phyloP scores from a whole-genome alignment of 768 basidiomycete genomes.

The Lactarius deliciosus region DNA sequence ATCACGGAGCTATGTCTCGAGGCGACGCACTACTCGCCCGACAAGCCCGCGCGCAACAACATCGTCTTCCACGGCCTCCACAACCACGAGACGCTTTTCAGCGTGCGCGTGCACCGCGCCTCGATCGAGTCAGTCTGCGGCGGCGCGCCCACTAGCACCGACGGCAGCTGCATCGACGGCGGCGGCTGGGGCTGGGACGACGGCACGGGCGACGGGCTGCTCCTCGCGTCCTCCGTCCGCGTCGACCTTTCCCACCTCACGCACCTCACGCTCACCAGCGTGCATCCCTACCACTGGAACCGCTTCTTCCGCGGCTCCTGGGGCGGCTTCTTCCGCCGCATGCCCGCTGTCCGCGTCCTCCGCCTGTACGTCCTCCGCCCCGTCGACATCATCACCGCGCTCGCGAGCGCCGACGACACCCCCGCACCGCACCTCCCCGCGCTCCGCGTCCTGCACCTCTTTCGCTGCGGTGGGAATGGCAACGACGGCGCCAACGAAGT shows the following conservation, averaged over 20 bases:
- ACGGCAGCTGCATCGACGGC: too few species aligned
- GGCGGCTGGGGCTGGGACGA: background rate
- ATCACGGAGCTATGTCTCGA: slow-evolving; percentile 20
- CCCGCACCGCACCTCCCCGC: slow-evolving; percentile 1
- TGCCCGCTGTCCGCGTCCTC: slow-evolving; percentile 8
- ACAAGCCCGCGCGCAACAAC: slow-evolving; percentile 17
- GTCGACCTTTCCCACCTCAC: slow-evolving; percentile 11
- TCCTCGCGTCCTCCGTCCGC: slow-evolving; percentile 15
- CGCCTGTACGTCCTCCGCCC: slow-evolving; percentile 3
- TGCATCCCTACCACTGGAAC: slow-evolving; percentile 6
- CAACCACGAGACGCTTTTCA: slow-evolving; percentile 14
- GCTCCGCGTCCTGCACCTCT: slow-evolving; percentile 9
- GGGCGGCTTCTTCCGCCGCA: slow-evolving; percentile 6
- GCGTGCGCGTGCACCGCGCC: slow-evolving; percentile 9
- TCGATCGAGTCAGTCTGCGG: slow-evolving; percentile 3
- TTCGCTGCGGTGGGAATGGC: background rate
- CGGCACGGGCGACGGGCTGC: background rate
- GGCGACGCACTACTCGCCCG: slow-evolving; percentile 10
- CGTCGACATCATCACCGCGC: slow-evolving; percentile 1
- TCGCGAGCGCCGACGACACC: slow-evolving; percentile 3
- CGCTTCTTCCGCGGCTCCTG: slow-evolving; percentile 21
- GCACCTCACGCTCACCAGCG: slow-evolving; percentile 22
- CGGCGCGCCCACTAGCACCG: background rate
- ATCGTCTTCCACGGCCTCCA: slow-evolving; percentile 21
- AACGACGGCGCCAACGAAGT: background rate